Evolutionary conservation across 441 rosid species (phyloP).

Genomic region (Francoa sonchifolia): DNA sequence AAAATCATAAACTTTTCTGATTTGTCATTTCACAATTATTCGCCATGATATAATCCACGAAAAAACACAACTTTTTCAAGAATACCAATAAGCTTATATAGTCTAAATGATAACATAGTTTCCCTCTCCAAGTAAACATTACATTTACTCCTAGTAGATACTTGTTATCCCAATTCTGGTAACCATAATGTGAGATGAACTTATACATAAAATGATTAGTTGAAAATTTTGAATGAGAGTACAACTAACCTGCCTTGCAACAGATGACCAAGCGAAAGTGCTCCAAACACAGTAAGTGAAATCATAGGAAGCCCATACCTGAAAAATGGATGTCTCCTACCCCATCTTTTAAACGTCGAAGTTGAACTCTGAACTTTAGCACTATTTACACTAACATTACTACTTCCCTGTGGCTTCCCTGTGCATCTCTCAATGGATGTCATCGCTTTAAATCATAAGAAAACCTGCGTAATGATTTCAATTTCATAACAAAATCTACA

Average conservation of each 20-base stretch:
- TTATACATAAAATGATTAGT: too few relatives aligned
- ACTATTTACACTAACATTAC: too few relatives aligned
- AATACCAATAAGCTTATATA: too few relatives aligned
- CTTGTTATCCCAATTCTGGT: too few relatives aligned
- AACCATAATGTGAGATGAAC: too few relatives aligned
- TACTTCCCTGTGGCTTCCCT: slow-evolving; percentile 19
- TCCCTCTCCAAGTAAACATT: neutral
- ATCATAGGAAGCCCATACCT: slow-evolving; percentile 92
- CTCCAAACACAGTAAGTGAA: slow-evolving; percentile 73
- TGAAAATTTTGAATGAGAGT: slow-evolving; percentile 1
- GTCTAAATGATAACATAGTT: too few relatives aligned
- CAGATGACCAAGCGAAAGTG: slow-evolving; percentile 73
- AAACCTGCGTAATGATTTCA: neutral
- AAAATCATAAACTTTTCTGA: too few relatives aligned
- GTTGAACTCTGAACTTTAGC: slow-evolving; percentile 19
- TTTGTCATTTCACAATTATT: too few relatives aligned
- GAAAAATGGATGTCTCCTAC: slow-evolving; percentile 66
- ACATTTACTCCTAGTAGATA: neutral
- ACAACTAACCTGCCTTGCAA: slow-evolving; percentile 75
- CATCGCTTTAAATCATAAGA: slow-evolving; percentile 21
- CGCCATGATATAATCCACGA: too few relatives aligned
- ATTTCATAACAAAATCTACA: too few relatives aligned
- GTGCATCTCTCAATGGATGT: slow-evolving; percentile 18
- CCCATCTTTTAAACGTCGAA: slow-evolving; percentile 64
- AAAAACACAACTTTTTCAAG: too few relatives aligned